phyloP scores from a whole-genome alignment of 2,329 filamentous ascomycete species.

The Cercospora zeae-maydis region DNA sequence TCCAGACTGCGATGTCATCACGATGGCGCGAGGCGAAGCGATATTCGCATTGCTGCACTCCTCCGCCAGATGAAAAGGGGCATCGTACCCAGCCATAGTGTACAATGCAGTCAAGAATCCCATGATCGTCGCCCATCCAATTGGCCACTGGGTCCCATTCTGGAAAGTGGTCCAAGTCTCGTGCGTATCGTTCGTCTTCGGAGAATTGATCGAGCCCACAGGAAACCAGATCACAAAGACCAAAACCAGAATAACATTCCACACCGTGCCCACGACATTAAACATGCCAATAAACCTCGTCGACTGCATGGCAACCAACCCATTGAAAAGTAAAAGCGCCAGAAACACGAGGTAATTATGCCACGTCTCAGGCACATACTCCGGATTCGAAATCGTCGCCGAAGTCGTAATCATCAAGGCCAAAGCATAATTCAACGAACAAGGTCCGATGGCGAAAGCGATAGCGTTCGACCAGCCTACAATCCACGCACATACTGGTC shows the following conservation, averaged over 20 bases:
- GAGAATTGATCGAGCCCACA: constrained; percentile 33
- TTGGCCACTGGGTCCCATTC: constrained; percentile 36
- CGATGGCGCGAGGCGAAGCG: constrained; percentile 34
- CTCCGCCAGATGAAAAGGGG: constrained; percentile 36
- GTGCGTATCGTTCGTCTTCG: constrained; percentile 27
- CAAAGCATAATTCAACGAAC: constrained; percentile 36
- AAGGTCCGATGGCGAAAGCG: constrained; percentile 34
- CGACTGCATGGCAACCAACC: constrained; percentile 36
- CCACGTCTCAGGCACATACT: constrained; percentile 35
- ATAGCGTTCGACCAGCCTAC: constrained; percentile 36
- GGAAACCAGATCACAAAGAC: constrained; percentile 40
- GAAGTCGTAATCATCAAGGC: constrained; percentile 38
- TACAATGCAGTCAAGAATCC: constrained; percentile 43
- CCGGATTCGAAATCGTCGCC: constrained; percentile 35
- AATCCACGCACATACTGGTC: constrained; percentile 27
- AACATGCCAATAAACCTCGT: constrained; percentile 34
- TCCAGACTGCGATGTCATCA: constrained; percentile 33
- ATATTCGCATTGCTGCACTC: constrained; percentile 37
- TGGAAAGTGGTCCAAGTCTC: constrained; percentile 22
- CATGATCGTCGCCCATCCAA: constrained; percentile 36
- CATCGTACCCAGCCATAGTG: constrained; percentile 44
- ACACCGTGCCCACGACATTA: constrained; percentile 33
- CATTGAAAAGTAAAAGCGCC: constrained; percentile 33
- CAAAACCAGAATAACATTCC: constrained; percentile 34
- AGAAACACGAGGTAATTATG: constrained; percentile 38